phyloP scores from a whole-genome alignment of 1,139 yeast genomes.

The Pichia sp. region DNA sequence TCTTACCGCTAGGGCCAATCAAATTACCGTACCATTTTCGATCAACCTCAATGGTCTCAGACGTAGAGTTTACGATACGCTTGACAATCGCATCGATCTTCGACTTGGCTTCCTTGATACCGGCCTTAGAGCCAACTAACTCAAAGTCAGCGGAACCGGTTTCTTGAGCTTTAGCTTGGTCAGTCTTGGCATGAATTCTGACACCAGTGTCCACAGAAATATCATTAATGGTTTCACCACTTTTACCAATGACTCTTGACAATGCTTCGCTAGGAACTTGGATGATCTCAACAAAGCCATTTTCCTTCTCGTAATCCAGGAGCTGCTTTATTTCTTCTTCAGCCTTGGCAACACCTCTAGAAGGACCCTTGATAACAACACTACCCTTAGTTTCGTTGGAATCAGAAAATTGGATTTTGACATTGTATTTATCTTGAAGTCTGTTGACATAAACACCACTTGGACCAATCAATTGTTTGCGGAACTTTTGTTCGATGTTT shows the following conservation, averaged over 20 bases:
- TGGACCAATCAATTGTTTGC: conserved; percentile 79
- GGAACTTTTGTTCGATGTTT: conserved; percentile 71
- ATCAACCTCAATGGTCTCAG: conserved; percentile 63
- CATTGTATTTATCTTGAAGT: conserved; percentile 84
- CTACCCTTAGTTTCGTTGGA: conserved; percentile 35
- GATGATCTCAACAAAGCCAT: conserved; percentile 63
- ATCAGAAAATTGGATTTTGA: conserved; percentile 71
- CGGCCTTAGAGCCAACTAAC: conserved; percentile 74
- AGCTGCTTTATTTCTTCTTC: conserved; percentile 82
- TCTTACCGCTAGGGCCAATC: conserved; percentile 78
- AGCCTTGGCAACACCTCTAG: conserved; percentile 82
- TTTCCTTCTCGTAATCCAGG: conserved; percentile 81
- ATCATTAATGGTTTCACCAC: conserved; percentile 80
- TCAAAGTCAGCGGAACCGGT: conserved; percentile 47
- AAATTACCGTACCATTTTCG: conserved; percentile 75
- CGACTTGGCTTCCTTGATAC: conserved; percentile 69
- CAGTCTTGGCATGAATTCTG: conserved; percentile 47
- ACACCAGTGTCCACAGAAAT: conserved; percentile 79
- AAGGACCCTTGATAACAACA: conserved; percentile 83
- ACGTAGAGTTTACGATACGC: conserved; percentile 62
- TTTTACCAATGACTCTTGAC: conserved; percentile 83
- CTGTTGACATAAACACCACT: conserved; percentile 79
- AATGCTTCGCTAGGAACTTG: conserved; percentile 68
- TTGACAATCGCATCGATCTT: conserved; percentile 60
- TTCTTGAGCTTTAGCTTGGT: conserved; percentile 41